phyloP scores from a whole-genome alignment of 2,329 filamentous ascomycete genomes.

The Rasamsonia emersonii region DNA sequence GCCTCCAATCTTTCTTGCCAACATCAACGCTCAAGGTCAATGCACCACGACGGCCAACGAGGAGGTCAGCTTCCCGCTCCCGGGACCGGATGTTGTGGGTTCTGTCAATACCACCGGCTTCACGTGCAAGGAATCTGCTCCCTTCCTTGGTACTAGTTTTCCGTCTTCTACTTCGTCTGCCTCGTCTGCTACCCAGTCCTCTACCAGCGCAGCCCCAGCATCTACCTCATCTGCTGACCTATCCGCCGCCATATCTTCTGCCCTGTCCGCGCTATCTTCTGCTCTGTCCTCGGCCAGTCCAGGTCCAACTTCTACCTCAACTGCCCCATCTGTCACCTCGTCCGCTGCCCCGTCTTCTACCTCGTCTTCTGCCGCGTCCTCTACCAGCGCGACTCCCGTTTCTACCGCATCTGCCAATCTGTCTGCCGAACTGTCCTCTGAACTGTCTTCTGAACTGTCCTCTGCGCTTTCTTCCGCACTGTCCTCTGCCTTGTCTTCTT shows the following conservation, averaged over 20 bases:
- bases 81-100: conserved; percentile 48
- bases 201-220: conserved; percentile 5
- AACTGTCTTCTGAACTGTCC: too few species aligned
- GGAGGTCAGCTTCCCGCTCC: conserved; percentile 58
- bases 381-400: conserved; percentile 11
- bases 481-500: too few species aligned
- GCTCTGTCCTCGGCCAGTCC: conserved; percentile 1
- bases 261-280: not conserved
- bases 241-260: not conserved
- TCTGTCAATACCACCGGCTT: conserved; percentile 26
- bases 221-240: conserved; percentile 8
- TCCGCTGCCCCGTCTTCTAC: conserved; percentile 2
- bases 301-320: conserved; percentile 3
- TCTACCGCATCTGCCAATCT: conserved; percentile 8
- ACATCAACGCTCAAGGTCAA: conserved; percentile 44
- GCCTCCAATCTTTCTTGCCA: conserved; percentile 64
- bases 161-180: conserved; percentile 6
- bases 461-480: too few species aligned
- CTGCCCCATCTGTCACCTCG: conserved; percentile 7
- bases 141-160: conserved; percentile 19
- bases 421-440: too few species aligned
- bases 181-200: conserved; percentile 9
- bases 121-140: conserved; percentile 22
- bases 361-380: not conserved
- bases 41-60: conserved; percentile 51